A percentile compares a stretch with the other conserved stretches of the same genome.
phyloP scores from a whole-genome alignment of 179 eudicot genomes.

The Beta macrorhiza region DNA sequence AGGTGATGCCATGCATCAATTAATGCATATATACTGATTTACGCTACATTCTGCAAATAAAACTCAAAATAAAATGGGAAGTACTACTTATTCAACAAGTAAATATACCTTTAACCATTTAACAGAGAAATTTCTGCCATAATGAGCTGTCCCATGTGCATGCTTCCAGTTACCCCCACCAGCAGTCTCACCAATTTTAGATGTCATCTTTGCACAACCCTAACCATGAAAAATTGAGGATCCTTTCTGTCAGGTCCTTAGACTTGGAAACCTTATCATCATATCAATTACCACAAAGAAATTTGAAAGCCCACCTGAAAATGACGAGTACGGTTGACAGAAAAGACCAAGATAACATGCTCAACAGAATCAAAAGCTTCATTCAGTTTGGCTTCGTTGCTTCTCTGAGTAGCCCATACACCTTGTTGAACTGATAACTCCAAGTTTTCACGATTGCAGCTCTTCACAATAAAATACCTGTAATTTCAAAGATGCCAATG shows the following conservation, averaged over 20 bases:
- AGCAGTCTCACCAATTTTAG: slow-evolving; percentile 83
- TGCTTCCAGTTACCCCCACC: slow-evolving; percentile 99
- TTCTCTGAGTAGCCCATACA: slow-evolving; percentile 99
- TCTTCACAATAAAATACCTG: slow-evolving; percentile 98
- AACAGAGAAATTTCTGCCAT: slow-evolving; percentile 92
- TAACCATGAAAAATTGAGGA: slow-evolving; percentile 32
- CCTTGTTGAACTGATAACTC: slow-evolving; percentile 99
- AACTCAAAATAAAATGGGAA: neutral
- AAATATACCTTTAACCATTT: slow-evolving; percentile 90
- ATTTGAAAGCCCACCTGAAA: slow-evolving; percentile 67
- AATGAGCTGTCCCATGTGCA: slow-evolving; percentile 97
- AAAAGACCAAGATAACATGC: slow-evolving; percentile 89
- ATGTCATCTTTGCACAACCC: slow-evolving; percentile 99
- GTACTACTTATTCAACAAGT: neutral
- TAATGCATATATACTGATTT: neutral
- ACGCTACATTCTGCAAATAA: neutral
- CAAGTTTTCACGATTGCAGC: slow-evolving; percentile 96
- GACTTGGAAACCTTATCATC: slow-evolving; percentile 17
- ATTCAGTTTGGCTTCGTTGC: slow-evolving; percentile 95
- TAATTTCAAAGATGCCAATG: slow-evolving; percentile 24
- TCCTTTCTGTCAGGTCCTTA: slow-evolving; percentile 3
- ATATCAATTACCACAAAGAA: slow-evolving; percentile 10
- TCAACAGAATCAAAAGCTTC: slow-evolving; percentile 98
- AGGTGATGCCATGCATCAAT: neutral
- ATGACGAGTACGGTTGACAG: slow-evolving; percentile 93